Base-by-base conservation (phyloP, 768 basidiomycete species). In the Lactarius pseudohatsudake region DNA sequence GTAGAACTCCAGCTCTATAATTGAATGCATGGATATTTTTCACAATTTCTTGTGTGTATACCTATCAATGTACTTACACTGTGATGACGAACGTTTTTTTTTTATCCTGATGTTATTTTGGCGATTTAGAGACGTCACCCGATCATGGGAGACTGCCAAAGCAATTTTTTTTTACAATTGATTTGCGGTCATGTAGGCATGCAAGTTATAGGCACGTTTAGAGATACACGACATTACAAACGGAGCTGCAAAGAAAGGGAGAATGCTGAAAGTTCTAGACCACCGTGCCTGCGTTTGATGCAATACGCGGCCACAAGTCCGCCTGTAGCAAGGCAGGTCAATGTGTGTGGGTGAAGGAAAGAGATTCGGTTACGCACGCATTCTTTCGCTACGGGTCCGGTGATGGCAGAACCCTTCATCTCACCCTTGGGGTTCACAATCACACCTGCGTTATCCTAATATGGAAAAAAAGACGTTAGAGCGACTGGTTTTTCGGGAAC, bases 381-480 rank as follows among this genome's bases (percentile, higher is more conserved):
- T 93, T 98, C 96, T 87, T 98, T 99, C 81, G 96, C 97, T 69
- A 99, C 93, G 47, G 94, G 95, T 64, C 94, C 94, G 41, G 94
- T 92, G 76, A 97, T 96, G 67, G 93, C 92, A 61, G 93, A 96
- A 59, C 96, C 96, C 85, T 99, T 99, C 97, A 99, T 99, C 83
- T 99, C 97, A 74, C 96, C 96, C 85, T 98, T 98, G 75, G 92
- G 90, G 83, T 97, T 98, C 74, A 98, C 94, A 69, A 96, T 96
- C 63, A 96, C 95, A 78, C 95, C 94, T 53, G 94, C 95, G 76
- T 96, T 96, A 80, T 96, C 94, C 90, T 90, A 61, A 30, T 53
- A 28, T 47, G 57, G 58, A 57, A 7, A 18, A 18, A 26, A 47
- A 47, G 22, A 50, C 22, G 26, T 59, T 38, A 58, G 36, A 28